phyloP scores from a whole-genome alignment of 2,329 filamentous ascomycete genomes.

The Atkinsonella texensis region DNA sequence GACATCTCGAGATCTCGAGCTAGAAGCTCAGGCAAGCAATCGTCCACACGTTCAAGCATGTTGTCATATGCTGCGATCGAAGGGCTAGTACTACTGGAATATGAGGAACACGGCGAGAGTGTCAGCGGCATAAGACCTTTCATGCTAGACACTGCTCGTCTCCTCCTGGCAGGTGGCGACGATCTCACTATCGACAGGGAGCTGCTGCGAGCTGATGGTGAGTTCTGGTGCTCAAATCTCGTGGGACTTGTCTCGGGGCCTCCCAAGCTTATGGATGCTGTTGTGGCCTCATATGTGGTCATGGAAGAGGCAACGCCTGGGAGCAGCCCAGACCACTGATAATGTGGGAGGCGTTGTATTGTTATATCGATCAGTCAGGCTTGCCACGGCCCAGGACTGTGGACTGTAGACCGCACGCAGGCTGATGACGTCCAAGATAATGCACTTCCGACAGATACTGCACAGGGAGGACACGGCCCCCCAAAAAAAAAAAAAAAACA shows the following conservation, averaged over 20 bases:
- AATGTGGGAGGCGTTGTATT: constrained; percentile 2
- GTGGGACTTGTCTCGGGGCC: neutral
- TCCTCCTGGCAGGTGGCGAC: constrained; percentile 12
- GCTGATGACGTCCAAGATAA: neutral
- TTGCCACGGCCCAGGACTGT: neutral
- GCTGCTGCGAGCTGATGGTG: constrained; percentile 1
- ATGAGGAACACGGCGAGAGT: constrained; percentile 18
- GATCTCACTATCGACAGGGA: constrained; percentile 9
- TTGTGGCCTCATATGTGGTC: constrained; percentile 1
- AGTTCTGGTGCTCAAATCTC: neutral
- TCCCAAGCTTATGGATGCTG: constrained; percentile 5
- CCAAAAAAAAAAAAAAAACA: neutral
- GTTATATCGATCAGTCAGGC: constrained; percentile 3
- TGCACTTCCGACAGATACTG: neutral
- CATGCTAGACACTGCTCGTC: constrained; percentile 28
- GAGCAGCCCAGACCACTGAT: constrained; percentile 5
- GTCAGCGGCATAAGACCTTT: constrained; percentile 26
- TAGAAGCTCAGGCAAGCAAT: constrained; percentile 44
- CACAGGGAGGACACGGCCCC: neutral
- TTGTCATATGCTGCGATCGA: constrained; percentile 13
- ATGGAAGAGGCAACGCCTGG: constrained; percentile 5
- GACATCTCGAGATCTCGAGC: constrained; percentile 41
- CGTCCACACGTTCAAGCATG: constrained; percentile 20
- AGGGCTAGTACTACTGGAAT: constrained; percentile 9
- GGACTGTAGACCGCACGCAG: neutral